Evolutionary conservation across 139 green algal genomes (phyloP), one percentile per base, ranked within the genome.

Genomic region (Monoraphidium neglectum): DNA sequence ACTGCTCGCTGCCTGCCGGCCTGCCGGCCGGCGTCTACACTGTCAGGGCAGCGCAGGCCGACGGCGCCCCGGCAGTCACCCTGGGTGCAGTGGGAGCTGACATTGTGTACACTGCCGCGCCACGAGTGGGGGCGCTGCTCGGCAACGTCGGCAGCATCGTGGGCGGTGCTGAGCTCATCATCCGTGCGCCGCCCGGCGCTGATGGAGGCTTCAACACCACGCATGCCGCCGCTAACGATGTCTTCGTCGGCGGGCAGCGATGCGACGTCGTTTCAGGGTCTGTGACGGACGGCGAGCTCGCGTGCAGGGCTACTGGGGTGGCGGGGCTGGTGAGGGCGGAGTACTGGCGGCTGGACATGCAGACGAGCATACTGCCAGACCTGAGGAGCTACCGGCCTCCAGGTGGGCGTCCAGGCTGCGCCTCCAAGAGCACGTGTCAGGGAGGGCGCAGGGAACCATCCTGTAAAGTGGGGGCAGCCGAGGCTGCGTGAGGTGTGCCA

Each of bases 161-260:
- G 3, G 66, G 66, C 23, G 66, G 66, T 21, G 38, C n/a, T 6
- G 12, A 59, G 38, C n/a, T 72, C 37, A 37, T 40, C 37, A 37
- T 72, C 37, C 54, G 24, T 24, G 30, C 23, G 15, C n/a, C n/a
- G n/a, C n/a, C n/a, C n/a, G n/a, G n/a, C n/a, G 26, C 4, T 60
- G 66, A 28, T 16, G 38, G 24, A 40, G 66, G 37, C 40, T 72
- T 72, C 12, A 72, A 72, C 66, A 57, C 43, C 66, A 72, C 66
- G 35, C 8, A 60, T 26, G 3, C 40, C 21, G 40, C 23, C 24
- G 24, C 54, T 4, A 72, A 72, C n/a, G n/a, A n/a, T n/a, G 66
- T 72, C 37, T 38, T 72, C n/a, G 43, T 72, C 16, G 66, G 38
- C 16, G 66, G 66, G 40, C 16, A 54, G 38, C 43, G 37, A 37